Evolutionary conservation across 2,329 filamentous ascomycete genomes (phyloP).

Genomic region (Westerdykella aurantiaca): DNA sequence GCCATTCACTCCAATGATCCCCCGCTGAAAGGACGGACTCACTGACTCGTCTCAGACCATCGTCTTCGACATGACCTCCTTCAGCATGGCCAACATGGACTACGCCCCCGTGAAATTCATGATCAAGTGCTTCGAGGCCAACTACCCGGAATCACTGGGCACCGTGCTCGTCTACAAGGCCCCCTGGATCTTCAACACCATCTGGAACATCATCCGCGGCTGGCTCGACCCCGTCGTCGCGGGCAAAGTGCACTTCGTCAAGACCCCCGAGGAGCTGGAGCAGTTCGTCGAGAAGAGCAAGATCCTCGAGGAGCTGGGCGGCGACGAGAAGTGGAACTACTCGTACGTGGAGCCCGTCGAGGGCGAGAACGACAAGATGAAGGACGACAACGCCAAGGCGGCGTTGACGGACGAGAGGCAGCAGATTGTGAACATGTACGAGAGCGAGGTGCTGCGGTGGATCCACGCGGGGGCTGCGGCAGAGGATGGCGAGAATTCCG

Average conservation of each 20-base stretch:
- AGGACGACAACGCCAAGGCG: constrained; percentile 56
- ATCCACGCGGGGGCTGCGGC: constrained; percentile 49
- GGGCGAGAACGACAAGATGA: constrained; percentile 73
- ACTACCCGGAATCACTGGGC: constrained; percentile 91
- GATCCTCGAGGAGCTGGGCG: constrained; percentile 78
- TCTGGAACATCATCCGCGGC: constrained; percentile 91
- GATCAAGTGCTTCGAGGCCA: constrained; percentile 98
- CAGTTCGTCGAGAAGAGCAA: constrained; percentile 65
- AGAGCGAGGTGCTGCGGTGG: constrained; percentile 71
- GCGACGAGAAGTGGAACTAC: constrained; percentile 80
- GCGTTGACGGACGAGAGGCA: constrained; percentile 59
- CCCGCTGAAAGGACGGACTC: constrained; percentile 1
- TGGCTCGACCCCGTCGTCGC: constrained; percentile 98
- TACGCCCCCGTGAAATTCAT: constrained; percentile 97
- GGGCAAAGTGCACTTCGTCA: constrained; percentile 88
- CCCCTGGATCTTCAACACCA: constrained; percentile 95
- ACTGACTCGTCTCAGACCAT: constrained; percentile 59
- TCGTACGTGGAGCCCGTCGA: constrained; percentile 68
- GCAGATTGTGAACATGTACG: constrained; percentile 64
- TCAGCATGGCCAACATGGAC: constrained; percentile 96
- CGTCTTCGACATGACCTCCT: constrained; percentile 92
- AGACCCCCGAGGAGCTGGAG: constrained; percentile 70
- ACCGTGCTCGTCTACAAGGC: constrained; percentile 90
- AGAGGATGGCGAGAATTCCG: constrained; percentile 16
- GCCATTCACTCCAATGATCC: neutral